Evolutionary conservation across 1,284 basidiomycete species (phyloP).

Genomic region (Fomitopsis palustris): DNA sequence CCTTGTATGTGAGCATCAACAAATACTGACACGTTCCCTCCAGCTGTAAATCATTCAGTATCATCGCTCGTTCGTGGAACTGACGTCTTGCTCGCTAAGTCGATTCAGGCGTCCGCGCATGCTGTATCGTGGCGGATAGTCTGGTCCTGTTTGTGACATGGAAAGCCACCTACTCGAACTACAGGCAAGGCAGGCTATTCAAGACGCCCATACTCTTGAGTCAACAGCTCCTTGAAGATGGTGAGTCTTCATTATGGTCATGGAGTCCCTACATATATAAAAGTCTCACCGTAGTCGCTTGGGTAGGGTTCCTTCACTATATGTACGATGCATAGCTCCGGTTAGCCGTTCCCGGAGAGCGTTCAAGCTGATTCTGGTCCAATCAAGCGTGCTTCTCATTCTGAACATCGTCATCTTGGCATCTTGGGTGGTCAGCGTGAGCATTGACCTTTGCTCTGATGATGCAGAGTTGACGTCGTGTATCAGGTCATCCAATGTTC

Average conservation of each 20-base stretch:
- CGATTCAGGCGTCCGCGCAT: neutral
- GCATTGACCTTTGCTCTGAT: neutral
- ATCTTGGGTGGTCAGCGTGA: neutral
- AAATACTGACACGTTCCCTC: neutral
- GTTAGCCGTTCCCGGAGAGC: neutral
- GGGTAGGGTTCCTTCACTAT: neutral
- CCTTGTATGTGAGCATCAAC: neutral
- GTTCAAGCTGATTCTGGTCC: neutral
- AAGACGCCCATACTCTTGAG: neutral
- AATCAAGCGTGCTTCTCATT: neutral
- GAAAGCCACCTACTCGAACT: neutral
- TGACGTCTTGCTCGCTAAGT: neutral
- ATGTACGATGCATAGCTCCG: neutral
- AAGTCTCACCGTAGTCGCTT: neutral
- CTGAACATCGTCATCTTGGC: neutral
- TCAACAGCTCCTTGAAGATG: neutral
- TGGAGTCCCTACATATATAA: neutral
- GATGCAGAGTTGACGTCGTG: neutral
- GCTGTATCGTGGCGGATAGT: neutral
- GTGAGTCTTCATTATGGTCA: neutral
- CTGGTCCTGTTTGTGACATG: neutral
- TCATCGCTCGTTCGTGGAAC: neutral
- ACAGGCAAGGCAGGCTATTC: neutral
- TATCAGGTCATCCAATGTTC: neutral
- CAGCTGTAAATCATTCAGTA: neutral